Base-by-base conservation (phyloP, 139 green algal species). In the Deuterostichococcus epilithicus region DNA sequence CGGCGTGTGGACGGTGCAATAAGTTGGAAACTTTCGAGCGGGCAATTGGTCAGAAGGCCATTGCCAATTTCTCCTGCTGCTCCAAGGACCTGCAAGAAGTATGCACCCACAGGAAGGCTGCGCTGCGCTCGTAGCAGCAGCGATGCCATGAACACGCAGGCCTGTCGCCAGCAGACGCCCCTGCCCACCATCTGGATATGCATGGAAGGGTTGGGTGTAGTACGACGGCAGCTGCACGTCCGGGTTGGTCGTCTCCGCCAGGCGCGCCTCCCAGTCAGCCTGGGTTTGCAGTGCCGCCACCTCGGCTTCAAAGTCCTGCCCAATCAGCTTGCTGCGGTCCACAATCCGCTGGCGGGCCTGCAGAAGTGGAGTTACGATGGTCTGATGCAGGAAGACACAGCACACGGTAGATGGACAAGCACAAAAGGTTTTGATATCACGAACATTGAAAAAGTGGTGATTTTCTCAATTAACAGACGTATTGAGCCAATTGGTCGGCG, bases 151-250 rank as follows among this genome's bases (percentile, higher is more conserved):
- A 8, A 13, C 13, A 13, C 13, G 42, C 13, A 13, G 10, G 42
- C 42, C 8, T 52, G 42, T 13, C 13, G 42, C 42, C 10, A 52
- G 42, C 42, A 52, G 8, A 13, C 28, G 52, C 13, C 18, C 28
- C 52, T n/a, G 52, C 52, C 28, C 52, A 63, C 52, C 85, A 6
- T 81, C 36, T 2, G 44, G 20, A 42, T 96, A 94, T 0, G 89
- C 90, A 78, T 96, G 91, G 78, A 96, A 96, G 30, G 89, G 84
- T 76, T 84, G 70, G 0, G 73, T 86, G 81, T 94, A 96, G 83
- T 96, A 96, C 22, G 60, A 70, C 5, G 90, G 89, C 65, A 85
- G 87, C 32, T 73, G 22, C 28, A 92, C 65, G 13, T 33, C n/a
- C 1, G 74, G 73, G 70, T 93, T 75, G 20, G 37, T 36, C 10